A percentile compares a stretch with the other conserved stretches of the same genome.
phyloP scores from a whole-genome alignment of 2,329 filamentous ascomycete genomes.

The Pestalotiopsis fici region DNA sequence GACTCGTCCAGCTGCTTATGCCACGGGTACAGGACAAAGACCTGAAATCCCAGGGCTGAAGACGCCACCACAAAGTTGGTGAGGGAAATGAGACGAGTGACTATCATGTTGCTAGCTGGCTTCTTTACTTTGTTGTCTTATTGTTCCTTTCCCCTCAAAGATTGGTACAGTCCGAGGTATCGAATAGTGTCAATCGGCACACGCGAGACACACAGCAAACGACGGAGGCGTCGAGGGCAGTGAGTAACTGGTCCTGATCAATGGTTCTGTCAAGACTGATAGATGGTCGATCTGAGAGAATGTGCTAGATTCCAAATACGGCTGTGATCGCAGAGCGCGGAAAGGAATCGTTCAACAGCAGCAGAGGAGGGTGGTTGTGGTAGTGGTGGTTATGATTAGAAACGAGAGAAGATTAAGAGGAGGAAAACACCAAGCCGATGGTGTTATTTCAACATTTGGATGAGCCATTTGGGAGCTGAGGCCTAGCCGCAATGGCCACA shows the following conservation, averaged over 20 bases:
- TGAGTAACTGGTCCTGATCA: too few relatives aligned
- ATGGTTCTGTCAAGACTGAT: too few relatives aligned
- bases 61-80: conserved; percentile 68
- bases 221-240: too few relatives aligned
- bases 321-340: too few relatives aligned
- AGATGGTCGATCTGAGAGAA: too few relatives aligned
- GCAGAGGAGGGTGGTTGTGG: background rate
- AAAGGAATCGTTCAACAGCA: too few relatives aligned
- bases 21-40: conserved; percentile 72
- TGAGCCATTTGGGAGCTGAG: background rate
- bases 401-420: background rate
- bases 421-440: background rate
- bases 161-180: background rate
- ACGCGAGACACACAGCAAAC: too few relatives aligned
- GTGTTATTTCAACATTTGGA: background rate
- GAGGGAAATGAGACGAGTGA: conserved; percentile 53
- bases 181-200: background rate
- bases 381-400: background rate
- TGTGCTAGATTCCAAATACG: too few relatives aligned
- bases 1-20: conserved; percentile 65
- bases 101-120: background rate
- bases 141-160: too few relatives aligned
- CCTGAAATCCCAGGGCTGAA: conserved; percentile 67
- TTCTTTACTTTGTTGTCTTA: background rate
- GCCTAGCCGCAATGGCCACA: background rate